Base-by-base conservation (phyloP, 345 rosid genomes). In the Laguncularia racemosa region DNA sequence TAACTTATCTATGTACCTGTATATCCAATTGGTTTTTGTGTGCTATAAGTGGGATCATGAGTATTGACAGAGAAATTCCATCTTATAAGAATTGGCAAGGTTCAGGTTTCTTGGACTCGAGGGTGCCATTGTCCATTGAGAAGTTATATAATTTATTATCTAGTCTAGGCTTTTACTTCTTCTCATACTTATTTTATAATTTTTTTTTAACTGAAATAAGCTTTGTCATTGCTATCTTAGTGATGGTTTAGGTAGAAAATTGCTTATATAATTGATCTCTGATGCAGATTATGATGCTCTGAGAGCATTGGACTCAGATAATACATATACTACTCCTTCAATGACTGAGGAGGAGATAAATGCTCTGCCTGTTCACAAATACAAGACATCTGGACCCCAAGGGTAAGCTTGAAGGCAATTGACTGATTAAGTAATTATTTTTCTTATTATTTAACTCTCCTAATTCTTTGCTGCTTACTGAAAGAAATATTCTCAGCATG, bases 331-430 rank as follows among this genome's bases (percentile, higher is more conserved):
- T 19, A 69, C 68, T 48, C 73, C 61, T 66, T 93, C 97, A 19
- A 89, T 89, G 99, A 93, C 81, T 5, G 99, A 93, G 60, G 97
- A 87, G 72, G 96, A 89, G 85, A 93, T 93, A 63, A 87, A 87
- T 69, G 84, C 88, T 43, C 81, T 89, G 50, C 97, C 99, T 51
- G 84, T 93, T 61, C 96, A 85, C 67, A 82, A 84, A 71, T 87
- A 87, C 61, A 93, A 85, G 77, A 77, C 65, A 48, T 56, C 82
- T 69, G 69, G 74, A 28, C 40, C 62, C 2, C 73, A 83, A 53
- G 78, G 73, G 89, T 85, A 65, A 53, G 75, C 63, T 58, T 8
- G 23, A 19, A 16, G 45, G 13, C 20, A 43, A 43, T 20, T 20
- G 3, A 12, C 13, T 58, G 10, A 45, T 44, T 40, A 13, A 10